Base-by-base conservation (phyloP, 2,329 filamentous ascomycete species). In the Aspergillus sp. region DNA sequence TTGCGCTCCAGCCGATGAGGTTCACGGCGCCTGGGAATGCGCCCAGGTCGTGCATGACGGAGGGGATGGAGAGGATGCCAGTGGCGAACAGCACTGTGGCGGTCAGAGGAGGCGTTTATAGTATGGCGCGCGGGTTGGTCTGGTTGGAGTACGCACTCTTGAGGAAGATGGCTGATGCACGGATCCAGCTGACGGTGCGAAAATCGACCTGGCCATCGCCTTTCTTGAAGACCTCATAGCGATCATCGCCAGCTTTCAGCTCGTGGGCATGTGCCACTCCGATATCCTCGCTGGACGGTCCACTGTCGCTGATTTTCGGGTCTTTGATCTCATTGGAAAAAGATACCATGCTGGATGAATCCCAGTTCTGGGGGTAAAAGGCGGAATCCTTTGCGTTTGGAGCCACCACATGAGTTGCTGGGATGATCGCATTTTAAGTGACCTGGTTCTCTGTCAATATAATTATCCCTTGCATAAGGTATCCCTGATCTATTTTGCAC, bases 151-250 rank as follows among this genome's bases (percentile, higher is more conserved):
- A 38, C 17, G 53, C 54, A 60, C 72, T 67, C 65, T 82, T 82
- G 17, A 81, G 63, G 51, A 82, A 80, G 56, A 82, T 81, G 20
- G 81, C 70, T 3, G 77, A 67, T 2, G 79, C 77, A 17, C 75
- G 72, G 14, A 75, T 71, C 79, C 80, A 83, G 51, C 73, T 71
- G 14, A 82, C 79, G 1, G 78, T 81, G 17, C 79, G 72, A 55
- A 82, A 82, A 46, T 82, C 71, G 41, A 81, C 78, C 17, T 74
- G 73, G 36, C 73, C 75, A 33, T 73, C 71, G 1, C 68, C 70
- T 54, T 68, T 73, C 54, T 77, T 74, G 70, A 82, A 82, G 33
- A 82, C 74, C 57, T 82, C 79, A 47, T 64, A 55, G 41, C 51
- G 49, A 44, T 64, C 61, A 44, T 51, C 38, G 16, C 33, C 50